Percentiles rank a stretch among this genome's conserved stretches.
These are phyloP conservation scores for Hibiscus tridactylites DNA, from an alignment of 345 rosid genomes.

Conservation along the genomic window DNA sequence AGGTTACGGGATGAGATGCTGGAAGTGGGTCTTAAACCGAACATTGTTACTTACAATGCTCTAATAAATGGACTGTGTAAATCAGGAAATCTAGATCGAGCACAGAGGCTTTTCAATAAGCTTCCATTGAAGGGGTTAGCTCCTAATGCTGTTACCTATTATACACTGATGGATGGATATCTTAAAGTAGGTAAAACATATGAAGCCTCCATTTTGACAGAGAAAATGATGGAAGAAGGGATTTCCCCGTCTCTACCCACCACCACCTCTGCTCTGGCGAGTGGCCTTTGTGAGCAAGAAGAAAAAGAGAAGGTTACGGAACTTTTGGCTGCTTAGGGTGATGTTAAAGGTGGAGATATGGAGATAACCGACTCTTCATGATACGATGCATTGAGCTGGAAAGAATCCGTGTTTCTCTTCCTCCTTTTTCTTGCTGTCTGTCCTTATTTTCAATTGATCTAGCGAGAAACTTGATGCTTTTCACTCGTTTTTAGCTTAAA, in stretches of 20 bases:
- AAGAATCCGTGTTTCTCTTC: slow-evolving; percentile 17
- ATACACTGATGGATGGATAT: slow-evolving; percentile 42
- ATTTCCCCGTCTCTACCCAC: slow-evolving; percentile 3
- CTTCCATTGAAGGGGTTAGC: slow-evolving; percentile 45
- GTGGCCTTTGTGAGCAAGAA: neutral
- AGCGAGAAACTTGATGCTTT: slow-evolving; percentile 9
- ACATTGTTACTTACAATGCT: slow-evolving; percentile 51
- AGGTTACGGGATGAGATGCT: slow-evolving; percentile 60
- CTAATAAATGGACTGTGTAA: slow-evolving; percentile 61
- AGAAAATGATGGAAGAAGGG: slow-evolving; percentile 42
- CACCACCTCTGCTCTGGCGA: neutral
- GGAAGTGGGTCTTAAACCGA: slow-evolving; percentile 43
- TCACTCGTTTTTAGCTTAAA: slow-evolving; percentile 16
- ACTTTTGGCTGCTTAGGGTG: slow-evolving; percentile 1
- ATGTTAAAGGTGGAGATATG: neutral
- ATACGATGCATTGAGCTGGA: slow-evolving; percentile 20
- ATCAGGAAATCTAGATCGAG: slow-evolving; percentile 45
- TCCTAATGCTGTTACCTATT: slow-evolving; percentile 49
- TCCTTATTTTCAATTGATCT: slow-evolving; percentile 10
- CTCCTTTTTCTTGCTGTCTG: neutral
- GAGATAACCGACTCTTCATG: neutral
- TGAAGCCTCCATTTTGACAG: slow-evolving; percentile 44
- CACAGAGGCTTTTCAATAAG: slow-evolving; percentile 49
- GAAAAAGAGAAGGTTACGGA: neutral
- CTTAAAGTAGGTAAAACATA: slow-evolving; percentile 33